phyloP scores from a whole-genome alignment of 768 basidiomycete genomes.

The Dioszegia aurantiaca region DNA sequence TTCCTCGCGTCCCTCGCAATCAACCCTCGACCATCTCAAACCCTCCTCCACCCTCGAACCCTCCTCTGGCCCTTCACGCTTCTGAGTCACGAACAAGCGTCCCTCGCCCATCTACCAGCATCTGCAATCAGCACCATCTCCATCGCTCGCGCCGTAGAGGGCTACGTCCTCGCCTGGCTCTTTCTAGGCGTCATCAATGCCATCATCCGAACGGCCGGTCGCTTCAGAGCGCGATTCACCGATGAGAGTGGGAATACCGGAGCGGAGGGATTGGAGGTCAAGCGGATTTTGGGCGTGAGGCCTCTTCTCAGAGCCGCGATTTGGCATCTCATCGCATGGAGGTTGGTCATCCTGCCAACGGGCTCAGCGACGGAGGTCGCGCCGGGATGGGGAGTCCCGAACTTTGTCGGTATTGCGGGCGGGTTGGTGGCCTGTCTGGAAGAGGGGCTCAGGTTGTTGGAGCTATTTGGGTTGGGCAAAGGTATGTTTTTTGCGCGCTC shows the following conservation, averaged over 20 bases:
- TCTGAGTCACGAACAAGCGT: not conserved
- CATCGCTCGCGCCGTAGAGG: conserved; percentile 2
- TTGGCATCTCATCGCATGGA: conserved; percentile 10
- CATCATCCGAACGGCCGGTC: not conserved
- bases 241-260: not conserved
- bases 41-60: not conserved
- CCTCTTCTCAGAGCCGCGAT: not conserved
- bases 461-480: conserved; percentile 10
- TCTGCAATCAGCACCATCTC: not conserved
- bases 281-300: conserved; percentile 1
- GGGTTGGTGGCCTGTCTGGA: not conserved
- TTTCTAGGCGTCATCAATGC: conserved; percentile 3
- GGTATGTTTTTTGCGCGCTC: too few species aligned
- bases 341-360: conserved; percentile 8
- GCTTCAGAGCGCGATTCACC: not conserved
- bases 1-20: conserved; percentile 8
- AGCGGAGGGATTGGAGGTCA: not conserved
- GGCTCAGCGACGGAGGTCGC: not conserved
- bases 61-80: conserved; percentile 4
- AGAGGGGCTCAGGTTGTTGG: conserved; percentile 6
- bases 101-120: conserved; percentile 2
- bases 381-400: conserved; percentile 1
- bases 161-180: not conserved
- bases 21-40: not conserved
- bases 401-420: conserved; percentile 1